Conservation (phyloP, 1,139 yeast genomes). For the Yamadazyma jaroonii region DNA sequence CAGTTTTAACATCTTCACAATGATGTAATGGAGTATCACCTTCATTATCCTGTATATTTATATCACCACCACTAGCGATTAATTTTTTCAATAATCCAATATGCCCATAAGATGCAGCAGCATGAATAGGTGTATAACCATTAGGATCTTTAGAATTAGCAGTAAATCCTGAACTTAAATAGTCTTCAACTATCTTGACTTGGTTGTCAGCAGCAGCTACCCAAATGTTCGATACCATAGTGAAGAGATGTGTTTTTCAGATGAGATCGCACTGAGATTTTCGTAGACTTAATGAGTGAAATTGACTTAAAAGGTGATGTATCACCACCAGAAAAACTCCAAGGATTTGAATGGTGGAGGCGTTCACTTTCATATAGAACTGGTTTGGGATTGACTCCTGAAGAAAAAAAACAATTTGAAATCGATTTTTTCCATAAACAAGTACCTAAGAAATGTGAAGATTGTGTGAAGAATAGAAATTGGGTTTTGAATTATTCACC, state of each 20-base stretch:
- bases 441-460: conserved; percentile 52
- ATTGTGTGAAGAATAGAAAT: conserved; percentile 70
- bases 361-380: conserved; percentile 69
- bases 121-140: conserved; percentile 95
- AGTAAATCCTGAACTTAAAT: conserved; percentile 51
- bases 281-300: neutral
- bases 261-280: conserved; percentile 4
- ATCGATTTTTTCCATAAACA: conserved; percentile 49
- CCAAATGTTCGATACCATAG: conserved; percentile 74
- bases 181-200: conserved; percentile 52
- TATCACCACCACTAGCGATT: conserved; percentile 66
- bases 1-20: conserved; percentile 68
- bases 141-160: conserved; percentile 82
- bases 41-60: conserved; percentile 78
- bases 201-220: conserved; percentile 91
- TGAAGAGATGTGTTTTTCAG: conserved; percentile 2
- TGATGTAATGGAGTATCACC: conserved; percentile 97
- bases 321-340: conserved; percentile 23
- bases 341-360: conserved; percentile 81
- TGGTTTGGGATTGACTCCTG: conserved; percentile 60
- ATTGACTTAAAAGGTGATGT: conserved; percentile 10
- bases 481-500: conserved; percentile 85
- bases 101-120: conserved; percentile 94
- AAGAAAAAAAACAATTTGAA: conserved; percentile 58
- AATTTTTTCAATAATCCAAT: conserved; percentile 60